Base-by-base conservation (phyloP, 352 stramenopile species). In the Globisporangium alternatum region DNA sequence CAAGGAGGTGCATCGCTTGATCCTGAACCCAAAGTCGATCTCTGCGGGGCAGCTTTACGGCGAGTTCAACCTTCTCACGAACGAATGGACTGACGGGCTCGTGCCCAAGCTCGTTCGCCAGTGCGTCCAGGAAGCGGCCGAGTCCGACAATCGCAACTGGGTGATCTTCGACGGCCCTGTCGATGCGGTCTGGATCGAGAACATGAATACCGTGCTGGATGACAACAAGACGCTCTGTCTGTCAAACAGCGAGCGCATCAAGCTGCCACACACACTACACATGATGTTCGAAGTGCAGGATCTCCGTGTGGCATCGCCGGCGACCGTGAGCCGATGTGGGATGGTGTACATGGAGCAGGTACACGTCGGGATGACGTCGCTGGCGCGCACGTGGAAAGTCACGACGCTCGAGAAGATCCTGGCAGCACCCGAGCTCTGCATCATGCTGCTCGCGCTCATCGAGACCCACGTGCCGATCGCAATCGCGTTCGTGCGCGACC, bases 21-120 rank as follows among this genome's bases (percentile, higher is more conserved):
- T 91, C 44, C 70, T 98, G 19, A 98, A 98, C 60, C 96, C 96
- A 0, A 98, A 98, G 73, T 97, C 87, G 37, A 98, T 98, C 62
- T 98, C 93, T 0, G 96, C 96, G n/a, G 95, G 93, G 4, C 92
- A 98, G 59, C 71, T 98, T 3, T 98, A 98, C 59, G 92, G 93
- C 7, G 90, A 98, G 60, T 98, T 98, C 65, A 98, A 98, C 61
- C 60, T 92, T 39, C 68, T 98, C 17, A 98, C 96, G 0, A 97
- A 96, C 45, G 95, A 98, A 63, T 98, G 95, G 95, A 96, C 90
- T 8, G 95, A 98, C 44, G 90, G 89, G 12, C 74, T 97, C 3
- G 94, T 98, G 2, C 93, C 94, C 0, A 97, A 96, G 45, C 85
- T 98, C 21, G 96, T 98, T 57, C 88, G 89, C 3, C 86, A 97